Evolutionary conservation across 1,284 basidiomycete genomes (phyloP).

Genomic region (Melampsora abietis-canadensis): DNA sequence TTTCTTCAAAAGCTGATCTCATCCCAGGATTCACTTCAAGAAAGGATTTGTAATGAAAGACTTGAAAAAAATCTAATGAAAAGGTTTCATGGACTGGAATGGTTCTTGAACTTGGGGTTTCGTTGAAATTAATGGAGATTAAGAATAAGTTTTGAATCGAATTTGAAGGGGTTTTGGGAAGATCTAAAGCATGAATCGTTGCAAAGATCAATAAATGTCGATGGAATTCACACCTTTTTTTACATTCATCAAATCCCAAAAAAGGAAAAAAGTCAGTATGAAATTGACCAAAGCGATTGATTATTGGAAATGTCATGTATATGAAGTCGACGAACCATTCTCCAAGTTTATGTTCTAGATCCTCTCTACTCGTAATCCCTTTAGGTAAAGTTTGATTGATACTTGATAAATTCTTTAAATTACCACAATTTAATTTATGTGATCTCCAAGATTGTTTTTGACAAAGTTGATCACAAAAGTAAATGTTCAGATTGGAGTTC

Average conservation of each 20-base stretch:
- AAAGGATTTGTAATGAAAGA: slow-evolving; percentile 18
- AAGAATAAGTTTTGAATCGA: not conserved
- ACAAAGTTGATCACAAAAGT: slow-evolving; percentile 35
- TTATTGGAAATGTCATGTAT: too few species aligned
- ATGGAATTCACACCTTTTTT: slow-evolving; percentile 26
- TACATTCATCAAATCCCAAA: not conserved
- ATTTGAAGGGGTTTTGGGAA: slow-evolving; percentile 12
- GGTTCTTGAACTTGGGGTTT: not conserved
- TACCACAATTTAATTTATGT: slow-evolving; percentile 38
- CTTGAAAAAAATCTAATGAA: slow-evolving; percentile 9
- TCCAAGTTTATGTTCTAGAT: slow-evolving; percentile 19
- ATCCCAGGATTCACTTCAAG: slow-evolving; percentile 17
- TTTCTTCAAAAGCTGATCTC: slow-evolving; percentile 8
- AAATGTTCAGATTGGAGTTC: not conserved
- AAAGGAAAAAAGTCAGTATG: not conserved
- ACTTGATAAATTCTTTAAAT: slow-evolving; percentile 17
- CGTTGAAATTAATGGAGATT: not conserved
- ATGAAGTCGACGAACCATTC: slow-evolving; percentile 10
- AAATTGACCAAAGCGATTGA: not conserved
- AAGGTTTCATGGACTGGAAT: not conserved
- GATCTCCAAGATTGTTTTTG: slow-evolving; percentile 27
- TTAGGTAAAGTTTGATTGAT: not conserved
- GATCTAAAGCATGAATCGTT: slow-evolving; percentile 27
- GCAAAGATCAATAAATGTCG: slow-evolving; percentile 30
- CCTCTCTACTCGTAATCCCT: slow-evolving; percentile 5